A percentile compares a stretch with the other conserved stretches of the same genome.
Conservation (phyloP, 148 eudicot genomes). For the Rhododendron henanense region DNA sequence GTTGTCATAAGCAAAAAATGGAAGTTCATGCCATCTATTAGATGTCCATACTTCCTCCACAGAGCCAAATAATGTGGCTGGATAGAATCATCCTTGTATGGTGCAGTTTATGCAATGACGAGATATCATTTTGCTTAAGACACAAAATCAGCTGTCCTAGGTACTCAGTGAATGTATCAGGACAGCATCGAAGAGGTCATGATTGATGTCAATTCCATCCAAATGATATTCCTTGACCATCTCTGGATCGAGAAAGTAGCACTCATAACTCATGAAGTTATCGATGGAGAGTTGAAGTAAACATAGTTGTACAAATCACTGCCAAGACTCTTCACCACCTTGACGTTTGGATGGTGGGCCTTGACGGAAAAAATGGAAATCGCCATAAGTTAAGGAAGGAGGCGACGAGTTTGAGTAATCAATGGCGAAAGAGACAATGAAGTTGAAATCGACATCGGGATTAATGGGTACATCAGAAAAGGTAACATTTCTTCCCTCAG, state of each 20-base stretch:
- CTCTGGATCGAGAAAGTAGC: constrained; percentile 14
- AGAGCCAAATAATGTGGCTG: constrained; percentile 23
- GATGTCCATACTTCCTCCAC: constrained; percentile 28
- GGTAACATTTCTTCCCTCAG: constrained; percentile 18
- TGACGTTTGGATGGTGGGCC: constrained; percentile 18
- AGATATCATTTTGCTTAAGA: constrained; percentile 22
- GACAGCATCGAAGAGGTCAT: constrained; percentile 29
- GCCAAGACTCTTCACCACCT: constrained; percentile 28
- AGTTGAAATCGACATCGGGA: constrained; percentile 22
- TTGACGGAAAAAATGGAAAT: constrained; percentile 24
- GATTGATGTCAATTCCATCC: constrained; percentile 29
- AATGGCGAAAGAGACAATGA: constrained; percentile 26
- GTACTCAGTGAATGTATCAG: constrained; percentile 25
- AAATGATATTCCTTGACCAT: constrained; percentile 16
- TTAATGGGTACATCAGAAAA: constrained; percentile 30
- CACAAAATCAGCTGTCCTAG: constrained; percentile 17
- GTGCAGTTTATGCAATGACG: constrained; percentile 25
- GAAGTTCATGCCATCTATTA: constrained; percentile 26
- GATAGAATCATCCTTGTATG: constrained; percentile 16
- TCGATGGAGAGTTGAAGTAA: constrained; percentile 15
- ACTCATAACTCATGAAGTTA: constrained; percentile 17
- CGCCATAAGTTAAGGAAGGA: constrained; percentile 19
- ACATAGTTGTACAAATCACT: constrained; percentile 13
- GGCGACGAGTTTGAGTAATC: constrained; percentile 16
- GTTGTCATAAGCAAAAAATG: constrained; percentile 25